Base-by-base conservation (phyloP, 2,329 filamentous ascomycete species). In the Ophiostoma sp. region DNA sequence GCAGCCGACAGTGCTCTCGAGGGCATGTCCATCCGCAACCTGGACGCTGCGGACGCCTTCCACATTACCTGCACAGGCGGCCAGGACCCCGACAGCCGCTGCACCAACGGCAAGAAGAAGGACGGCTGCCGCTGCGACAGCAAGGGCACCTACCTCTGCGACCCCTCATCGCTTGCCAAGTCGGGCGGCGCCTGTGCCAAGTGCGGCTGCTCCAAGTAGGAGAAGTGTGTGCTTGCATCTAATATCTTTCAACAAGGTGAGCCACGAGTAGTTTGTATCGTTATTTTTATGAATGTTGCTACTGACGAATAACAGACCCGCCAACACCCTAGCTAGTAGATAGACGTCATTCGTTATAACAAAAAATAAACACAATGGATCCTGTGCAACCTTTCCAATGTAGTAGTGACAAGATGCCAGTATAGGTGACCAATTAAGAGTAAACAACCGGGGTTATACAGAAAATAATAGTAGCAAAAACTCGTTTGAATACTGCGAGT, bases 121-220 rank as follows among this genome's bases (percentile, higher is more conserved):
- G 13, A 69, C 8, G 67, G 68, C 36, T 69, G 68, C 35, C 39
- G 39, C n/a, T 65, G 68, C 15, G 35, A 69, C 57, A 64, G 54
- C 68, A 48, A 48, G 35, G 35, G 68, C 11, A 64, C 68, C 4
- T 69, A 69, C 54, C 57, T 69, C n/a, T 69, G 68, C 68, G 54
- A 69, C 20, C 68, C 68, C 8, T 33, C 35, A 11, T 33, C 35
- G 15, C 15, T 64, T 23, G 35, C n/a, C 23, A 69, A 69, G 39
- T 44, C 27, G 11, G 68, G 52, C 27, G 68, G 68, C n/a, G 62
- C 41, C 35, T 69, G 57, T 41, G 68, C 68, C 20, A 69, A 69
- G 68, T 69, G 68, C 13, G 68, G 68, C 57, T 69, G 68, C 57
- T 13, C n/a, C 52, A 57, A 57, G 52, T 10, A 4, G n/a, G 27